Evolutionary conservation across 2,329 filamentous ascomycete genomes (phyloP).

Genomic region (Dothideomycetes sp.): DNA sequence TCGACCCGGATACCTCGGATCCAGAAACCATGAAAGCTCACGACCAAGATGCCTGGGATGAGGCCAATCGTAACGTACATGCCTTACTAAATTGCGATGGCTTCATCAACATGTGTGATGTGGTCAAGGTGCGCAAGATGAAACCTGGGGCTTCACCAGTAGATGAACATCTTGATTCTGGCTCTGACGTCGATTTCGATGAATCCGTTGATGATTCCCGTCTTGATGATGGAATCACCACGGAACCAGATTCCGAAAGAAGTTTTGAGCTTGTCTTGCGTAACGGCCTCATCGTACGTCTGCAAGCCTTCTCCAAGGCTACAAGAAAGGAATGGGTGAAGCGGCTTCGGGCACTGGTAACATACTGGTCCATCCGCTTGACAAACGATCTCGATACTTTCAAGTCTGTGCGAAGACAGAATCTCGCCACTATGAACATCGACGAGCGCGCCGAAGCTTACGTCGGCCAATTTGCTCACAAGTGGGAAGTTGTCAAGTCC

Average conservation of each 20-base stretch:
- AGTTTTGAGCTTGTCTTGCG: slow-evolving; percentile 51
- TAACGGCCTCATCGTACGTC: slow-evolving; percentile 50
- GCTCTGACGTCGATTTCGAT: slow-evolving; percentile 44
- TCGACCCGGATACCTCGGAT: slow-evolving; percentile 32
- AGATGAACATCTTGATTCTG: slow-evolving; percentile 41
- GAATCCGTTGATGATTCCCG: slow-evolving; percentile 34
- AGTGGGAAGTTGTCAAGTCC: slow-evolving; percentile 57
- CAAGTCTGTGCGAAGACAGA: slow-evolving; percentile 45
- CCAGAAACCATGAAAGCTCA: slow-evolving; percentile 35
- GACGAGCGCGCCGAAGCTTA: slow-evolving; percentile 55
- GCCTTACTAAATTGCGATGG: slow-evolving; percentile 51
- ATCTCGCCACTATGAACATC: slow-evolving; percentile 49
- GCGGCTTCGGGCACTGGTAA: slow-evolving; percentile 43
- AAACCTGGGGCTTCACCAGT: slow-evolving; percentile 39
- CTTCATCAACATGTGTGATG: slow-evolving; percentile 50
- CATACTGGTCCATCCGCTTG: slow-evolving; percentile 51
- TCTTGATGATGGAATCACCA: slow-evolving; percentile 42
- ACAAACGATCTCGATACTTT: slow-evolving; percentile 46
- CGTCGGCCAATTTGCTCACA: slow-evolving; percentile 54
- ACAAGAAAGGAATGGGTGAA: slow-evolving; percentile 53
- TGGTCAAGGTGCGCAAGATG: slow-evolving; percentile 46
- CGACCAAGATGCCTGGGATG: slow-evolving; percentile 49
- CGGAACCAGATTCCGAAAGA: slow-evolving; percentile 43
- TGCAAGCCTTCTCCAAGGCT: slow-evolving; percentile 43
- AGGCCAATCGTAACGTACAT: slow-evolving; percentile 46